These are phyloP conservation scores for Pleurotus djamor DNA, from an alignment of 768 basidiomycete genomes.

Conservation along the genomic window DNA sequence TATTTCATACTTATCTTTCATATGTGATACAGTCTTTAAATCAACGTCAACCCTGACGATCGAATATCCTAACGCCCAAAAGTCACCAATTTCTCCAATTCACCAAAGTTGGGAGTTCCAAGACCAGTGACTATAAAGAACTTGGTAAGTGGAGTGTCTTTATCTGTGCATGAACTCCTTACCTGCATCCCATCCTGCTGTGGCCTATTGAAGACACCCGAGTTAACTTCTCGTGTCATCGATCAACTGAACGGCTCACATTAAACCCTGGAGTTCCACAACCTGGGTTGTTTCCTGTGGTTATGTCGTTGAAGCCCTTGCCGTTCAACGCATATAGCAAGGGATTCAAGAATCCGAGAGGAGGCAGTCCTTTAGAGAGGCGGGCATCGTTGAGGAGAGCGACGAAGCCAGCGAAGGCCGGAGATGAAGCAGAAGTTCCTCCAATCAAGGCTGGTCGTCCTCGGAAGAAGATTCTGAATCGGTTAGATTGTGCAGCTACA, in stretches of 20 bases:
- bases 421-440: constrained; percentile 67
- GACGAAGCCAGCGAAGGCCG: constrained; percentile 62
- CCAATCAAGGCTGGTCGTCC: constrained; percentile 38
- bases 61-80: background rate
- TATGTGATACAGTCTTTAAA: background rate
- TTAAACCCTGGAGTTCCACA: constrained; percentile 70
- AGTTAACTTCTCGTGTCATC: constrained; percentile 1
- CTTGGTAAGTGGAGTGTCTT: background rate
- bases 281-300: constrained; percentile 49
- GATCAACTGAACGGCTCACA: constrained; percentile 29
- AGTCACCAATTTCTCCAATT: constrained; percentile 35
- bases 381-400: constrained; percentile 67
- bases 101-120: constrained; percentile 53
- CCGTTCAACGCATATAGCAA: constrained; percentile 45
- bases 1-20: constrained; percentile 3
- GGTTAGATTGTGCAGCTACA: constrained; percentile 45
- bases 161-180: constrained; percentile 13
- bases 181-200: constrained; percentile 63
- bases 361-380: constrained; percentile 30
- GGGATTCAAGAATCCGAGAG: constrained; percentile 71
- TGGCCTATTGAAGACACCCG: constrained; percentile 27
- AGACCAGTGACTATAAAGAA: constrained; percentile 41
- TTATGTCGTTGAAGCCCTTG: constrained; percentile 55
- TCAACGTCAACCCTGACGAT: background rate
- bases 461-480: constrained; percentile 45